These are phyloP conservation scores for Diplodia seriata DNA, from an alignment of 2,329 filamentous ascomycete species.

Conservation along the genomic window DNA sequence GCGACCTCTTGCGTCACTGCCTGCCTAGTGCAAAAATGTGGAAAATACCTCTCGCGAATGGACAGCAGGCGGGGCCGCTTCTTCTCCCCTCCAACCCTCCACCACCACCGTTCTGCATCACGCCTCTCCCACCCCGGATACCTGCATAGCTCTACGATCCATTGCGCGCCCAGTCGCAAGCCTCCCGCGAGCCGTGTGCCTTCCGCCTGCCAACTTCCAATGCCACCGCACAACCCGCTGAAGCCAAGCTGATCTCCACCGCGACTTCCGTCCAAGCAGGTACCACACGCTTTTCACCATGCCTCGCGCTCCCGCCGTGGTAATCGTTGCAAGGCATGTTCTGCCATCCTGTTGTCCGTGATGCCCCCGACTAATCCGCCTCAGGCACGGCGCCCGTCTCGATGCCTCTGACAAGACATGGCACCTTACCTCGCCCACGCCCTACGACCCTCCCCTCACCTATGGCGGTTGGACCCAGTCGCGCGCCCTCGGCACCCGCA, in stretches of 20 bases:
- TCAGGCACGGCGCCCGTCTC: constrained; percentile 87
- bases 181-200: neutral
- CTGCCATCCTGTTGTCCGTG: constrained; percentile 12
- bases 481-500: constrained; percentile 79
- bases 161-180: constrained; percentile 1
- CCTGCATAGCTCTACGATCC: neutral
- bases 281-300: constrained; percentile 38
- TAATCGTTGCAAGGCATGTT: constrained; percentile 58
- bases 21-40: constrained; percentile 27
- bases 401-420: constrained; percentile 95
- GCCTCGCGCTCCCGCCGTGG: constrained; percentile 55
- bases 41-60: constrained; percentile 12
- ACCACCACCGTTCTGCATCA: neutral
- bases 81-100: neutral
- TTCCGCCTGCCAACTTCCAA: constrained; percentile 11
- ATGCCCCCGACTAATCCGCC: constrained; percentile 30
- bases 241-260: constrained; percentile 26
- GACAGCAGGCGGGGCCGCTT: constrained; percentile 2
- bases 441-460: constrained; percentile 93
- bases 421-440: constrained; percentile 90
- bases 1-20: constrained; percentile 28
- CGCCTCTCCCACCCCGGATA: neutral
- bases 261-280: constrained; percentile 11
- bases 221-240: constrained; percentile 25
- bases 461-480: constrained; percentile 94